Conservation (phyloP, 2,329 filamentous ascomycete genomes). For the Fusarium setosum region DNA sequence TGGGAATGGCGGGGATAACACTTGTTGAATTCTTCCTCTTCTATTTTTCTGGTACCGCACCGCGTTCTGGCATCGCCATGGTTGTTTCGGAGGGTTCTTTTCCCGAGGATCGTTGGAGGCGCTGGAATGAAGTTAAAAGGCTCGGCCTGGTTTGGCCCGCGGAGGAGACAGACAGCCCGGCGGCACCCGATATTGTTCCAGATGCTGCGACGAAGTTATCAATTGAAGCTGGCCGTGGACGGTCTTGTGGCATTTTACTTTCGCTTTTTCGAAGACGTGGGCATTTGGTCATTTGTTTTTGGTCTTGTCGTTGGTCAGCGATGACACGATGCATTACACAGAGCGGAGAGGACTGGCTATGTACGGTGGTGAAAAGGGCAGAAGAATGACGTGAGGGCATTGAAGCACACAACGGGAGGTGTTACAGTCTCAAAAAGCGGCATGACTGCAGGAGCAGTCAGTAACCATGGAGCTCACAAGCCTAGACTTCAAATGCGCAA, state of each 20-base stretch:
- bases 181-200: conserved; percentile 37
- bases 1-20: conserved; percentile 38
- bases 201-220: conserved; percentile 42
- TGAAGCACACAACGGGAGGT: conserved; percentile 21
- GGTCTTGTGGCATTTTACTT: conserved; percentile 41
- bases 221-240: conserved; percentile 43
- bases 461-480: conserved; percentile 13
- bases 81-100: conserved; percentile 33
- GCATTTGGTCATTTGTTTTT: conserved; percentile 35
- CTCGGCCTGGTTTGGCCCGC: conserved; percentile 29
- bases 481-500: conserved; percentile 36
- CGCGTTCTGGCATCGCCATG: conserved; percentile 39
- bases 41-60: conserved; percentile 33
- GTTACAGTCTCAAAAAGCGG: conserved; percentile 20
- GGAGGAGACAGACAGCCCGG: conserved; percentile 33
- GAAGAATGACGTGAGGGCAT: conserved; percentile 29
- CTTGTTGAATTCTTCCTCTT: conserved; percentile 36
- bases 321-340: no score
- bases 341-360: conserved; percentile 33
- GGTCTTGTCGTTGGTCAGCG: conserved; percentile 36
- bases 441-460: neutral
- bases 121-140: conserved; percentile 39
- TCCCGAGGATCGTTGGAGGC: conserved; percentile 33
- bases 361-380: conserved; percentile 30
- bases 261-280: conserved; percentile 40